Percentiles rank a stretch among this genome's conserved stretches.
Evolutionary conservation across 2,329 filamentous ascomycete species (phyloP).

Genomic region (Aaosphaeria arxii): DNA sequence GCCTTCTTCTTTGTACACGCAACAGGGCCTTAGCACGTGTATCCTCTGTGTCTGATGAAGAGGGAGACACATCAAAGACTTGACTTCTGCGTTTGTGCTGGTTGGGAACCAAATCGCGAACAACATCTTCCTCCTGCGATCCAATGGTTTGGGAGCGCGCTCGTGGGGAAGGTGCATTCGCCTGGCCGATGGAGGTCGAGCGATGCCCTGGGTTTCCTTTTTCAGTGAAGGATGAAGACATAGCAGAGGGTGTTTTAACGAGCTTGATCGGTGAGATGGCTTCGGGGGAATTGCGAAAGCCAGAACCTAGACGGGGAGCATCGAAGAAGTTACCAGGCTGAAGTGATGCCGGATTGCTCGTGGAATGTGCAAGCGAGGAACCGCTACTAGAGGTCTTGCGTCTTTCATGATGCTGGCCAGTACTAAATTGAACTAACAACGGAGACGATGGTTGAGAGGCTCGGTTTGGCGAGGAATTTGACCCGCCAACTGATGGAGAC

Average conservation of each 20-base stretch:
- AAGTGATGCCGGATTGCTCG: constrained; percentile 57
- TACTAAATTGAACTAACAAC: constrained; percentile 93
- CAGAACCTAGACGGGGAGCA: constrained; percentile 57
- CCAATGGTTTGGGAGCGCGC: constrained; percentile 89
- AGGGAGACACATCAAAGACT: constrained; percentile 93
- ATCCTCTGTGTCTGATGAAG: constrained; percentile 95
- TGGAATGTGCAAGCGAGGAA: constrained; percentile 78
- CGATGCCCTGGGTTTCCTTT: constrained; percentile 33
- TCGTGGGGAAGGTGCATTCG: constrained; percentile 51
- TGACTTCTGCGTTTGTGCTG: constrained; percentile 92
- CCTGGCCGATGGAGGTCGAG: constrained; percentile 21
- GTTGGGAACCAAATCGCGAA: constrained; percentile 60
- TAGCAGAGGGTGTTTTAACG: constrained; percentile 41
- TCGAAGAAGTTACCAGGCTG: constrained; percentile 73
- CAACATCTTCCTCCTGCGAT: constrained; percentile 84
- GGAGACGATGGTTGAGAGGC: constrained; percentile 83
- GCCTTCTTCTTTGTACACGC: constrained; percentile 88
- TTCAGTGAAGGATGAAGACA: constrained; percentile 49
- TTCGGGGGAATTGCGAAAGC: constrained; percentile 50
- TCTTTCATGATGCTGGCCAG: constrained; percentile 76
- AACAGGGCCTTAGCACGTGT: constrained; percentile 86
- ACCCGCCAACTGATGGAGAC: constrained; percentile 79
- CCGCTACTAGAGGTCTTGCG: constrained; percentile 91
- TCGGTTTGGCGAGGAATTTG: constrained; percentile 83
- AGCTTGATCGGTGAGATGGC: constrained; percentile 55